Conservation (phyloP, 352 stramenopile species). For the Aphanomyces cochlioides region DNA sequence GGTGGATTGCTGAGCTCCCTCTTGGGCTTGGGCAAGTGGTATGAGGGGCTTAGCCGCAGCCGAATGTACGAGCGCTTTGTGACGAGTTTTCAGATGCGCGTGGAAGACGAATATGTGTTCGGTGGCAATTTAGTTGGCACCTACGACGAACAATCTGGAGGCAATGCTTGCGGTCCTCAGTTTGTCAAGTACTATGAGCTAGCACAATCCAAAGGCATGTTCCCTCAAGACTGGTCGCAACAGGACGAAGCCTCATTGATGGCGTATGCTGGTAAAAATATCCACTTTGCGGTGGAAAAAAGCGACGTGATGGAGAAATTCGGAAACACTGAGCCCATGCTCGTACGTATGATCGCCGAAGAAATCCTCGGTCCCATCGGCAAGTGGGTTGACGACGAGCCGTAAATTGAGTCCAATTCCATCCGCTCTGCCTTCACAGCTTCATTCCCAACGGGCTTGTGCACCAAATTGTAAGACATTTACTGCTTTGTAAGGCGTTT, state of each 20-base stretch:
- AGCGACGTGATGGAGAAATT: not conserved
- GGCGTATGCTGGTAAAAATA: not conserved
- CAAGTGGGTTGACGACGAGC: not conserved
- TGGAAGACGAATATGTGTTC: slow-evolving; percentile 11
- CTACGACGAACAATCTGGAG: slow-evolving; percentile 4
- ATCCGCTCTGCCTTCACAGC: too few species aligned
- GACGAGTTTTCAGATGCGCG: slow-evolving; percentile 8
- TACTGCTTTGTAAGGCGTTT: too few species aligned
- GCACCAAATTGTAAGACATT: too few species aligned
- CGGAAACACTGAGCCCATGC: not conserved
- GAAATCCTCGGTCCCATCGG: slow-evolving; percentile 2
- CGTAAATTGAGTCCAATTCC: too few species aligned
- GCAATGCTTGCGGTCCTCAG: slow-evolving; percentile 10
- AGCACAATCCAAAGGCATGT: not conserved
- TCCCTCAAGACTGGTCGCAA: not conserved
- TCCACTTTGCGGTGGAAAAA: slow-evolving; percentile 6
- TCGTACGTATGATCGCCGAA: not conserved
- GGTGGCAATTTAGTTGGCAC: not conserved
- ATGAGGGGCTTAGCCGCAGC: not conserved
- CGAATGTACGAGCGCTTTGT: slow-evolving; percentile 9
- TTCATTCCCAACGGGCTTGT: too few species aligned
- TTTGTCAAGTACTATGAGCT: not conserved
- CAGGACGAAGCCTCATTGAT: slow-evolving; percentile 3
- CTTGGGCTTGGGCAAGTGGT: not conserved
- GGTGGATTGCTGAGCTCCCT: too few species aligned